Evolutionary conservation across 176 grass and related monocot genomes (phyloP).

Genomic region (Triticum monococcum): DNA sequence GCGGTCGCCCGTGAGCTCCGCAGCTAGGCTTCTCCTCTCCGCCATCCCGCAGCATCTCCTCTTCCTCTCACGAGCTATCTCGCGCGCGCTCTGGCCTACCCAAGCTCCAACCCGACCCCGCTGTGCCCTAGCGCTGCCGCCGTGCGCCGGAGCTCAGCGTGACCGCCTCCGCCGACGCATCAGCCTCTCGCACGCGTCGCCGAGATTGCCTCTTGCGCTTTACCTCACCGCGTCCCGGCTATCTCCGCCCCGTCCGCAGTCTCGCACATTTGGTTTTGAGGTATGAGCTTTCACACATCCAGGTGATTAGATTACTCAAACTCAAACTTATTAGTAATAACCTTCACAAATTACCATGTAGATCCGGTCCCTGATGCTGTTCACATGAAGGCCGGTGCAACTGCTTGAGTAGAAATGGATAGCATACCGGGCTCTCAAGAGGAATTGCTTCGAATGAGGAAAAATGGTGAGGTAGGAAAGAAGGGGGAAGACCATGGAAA

Average conservation of each 20-base stretch:
- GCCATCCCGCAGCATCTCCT: not conserved
- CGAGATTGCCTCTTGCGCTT: not conserved
- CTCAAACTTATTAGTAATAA: not conserved
- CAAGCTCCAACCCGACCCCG: not conserved
- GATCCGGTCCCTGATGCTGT: not conserved
- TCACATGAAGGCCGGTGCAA: constrained; percentile 28
- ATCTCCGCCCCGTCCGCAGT: not conserved
- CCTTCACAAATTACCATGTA: not conserved
- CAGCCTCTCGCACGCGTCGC: not conserved
- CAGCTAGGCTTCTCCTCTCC: not conserved
- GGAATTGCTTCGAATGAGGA: constrained; percentile 54
- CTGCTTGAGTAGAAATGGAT: constrained; percentile 44
- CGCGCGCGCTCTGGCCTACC: not conserved
- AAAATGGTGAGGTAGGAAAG: constrained; percentile 48
- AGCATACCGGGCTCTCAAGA: constrained; percentile 38
- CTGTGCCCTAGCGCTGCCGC: constrained; percentile 11
- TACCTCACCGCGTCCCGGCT: not conserved
- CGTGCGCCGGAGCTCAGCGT: not conserved
- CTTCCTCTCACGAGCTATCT: not conserved
- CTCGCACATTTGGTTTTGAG: not conserved
- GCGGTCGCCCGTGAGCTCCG: not conserved
- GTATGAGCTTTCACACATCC: not conserved
- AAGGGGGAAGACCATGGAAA: constrained; percentile 41
- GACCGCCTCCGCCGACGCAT: not conserved
- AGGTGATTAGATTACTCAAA: not conserved